Evolutionary conservation across 163 green algal genomes (phyloP), one percentile per base, ranked within the genome.

Genomic region (Scenedesmus sp.): DNA sequence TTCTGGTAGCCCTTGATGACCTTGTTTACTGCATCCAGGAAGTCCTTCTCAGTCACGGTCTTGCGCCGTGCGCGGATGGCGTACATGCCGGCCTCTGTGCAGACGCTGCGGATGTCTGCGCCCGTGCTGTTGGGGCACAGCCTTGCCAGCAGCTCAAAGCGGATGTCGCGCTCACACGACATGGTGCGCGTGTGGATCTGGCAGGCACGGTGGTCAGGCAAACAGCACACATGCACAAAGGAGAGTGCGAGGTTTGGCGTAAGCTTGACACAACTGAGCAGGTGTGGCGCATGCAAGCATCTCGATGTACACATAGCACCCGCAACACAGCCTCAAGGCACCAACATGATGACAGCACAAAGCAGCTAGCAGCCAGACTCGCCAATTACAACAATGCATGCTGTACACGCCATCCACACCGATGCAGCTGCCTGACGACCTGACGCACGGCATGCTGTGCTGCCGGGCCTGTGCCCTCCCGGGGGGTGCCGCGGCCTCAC

Each of bases 1-100:
- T 98, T 99, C 90, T 98, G 95, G 93, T 98, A 98, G 70, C 96
- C 94, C 93, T 98, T 98, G 93, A 98, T 98, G 88, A 99, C 98
- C 96, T 99, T 99, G 92, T 99, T 98, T 6, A 99, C 96, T 2
- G 98, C 98, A 76, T 99, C 98, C 53, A 99, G 91, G 87, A 99
- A 99, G 89, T 99, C 98, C 94, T 99, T 99, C 93, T 99, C 98
- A 16, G 96, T 99, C 22, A 99, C 98, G 26, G 85, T 90, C 81
- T 92, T 92, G 46, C 88, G 81, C 37, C 98, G 94, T 49, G 98
- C 97, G n/a, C 98, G 95, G 93, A 99, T 99, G 61, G 98, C 98
- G 92, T 97, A 99, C 98, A 99, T 99, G 87, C 98, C 98, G 51
- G 97, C 97, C 95, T 99, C 98, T 22, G 98, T 99, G 93, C 97